Evolutionary conservation across 495 filamentous ascomycete genomes (phyloP).

Genomic region (Halenospora varia): DNA sequence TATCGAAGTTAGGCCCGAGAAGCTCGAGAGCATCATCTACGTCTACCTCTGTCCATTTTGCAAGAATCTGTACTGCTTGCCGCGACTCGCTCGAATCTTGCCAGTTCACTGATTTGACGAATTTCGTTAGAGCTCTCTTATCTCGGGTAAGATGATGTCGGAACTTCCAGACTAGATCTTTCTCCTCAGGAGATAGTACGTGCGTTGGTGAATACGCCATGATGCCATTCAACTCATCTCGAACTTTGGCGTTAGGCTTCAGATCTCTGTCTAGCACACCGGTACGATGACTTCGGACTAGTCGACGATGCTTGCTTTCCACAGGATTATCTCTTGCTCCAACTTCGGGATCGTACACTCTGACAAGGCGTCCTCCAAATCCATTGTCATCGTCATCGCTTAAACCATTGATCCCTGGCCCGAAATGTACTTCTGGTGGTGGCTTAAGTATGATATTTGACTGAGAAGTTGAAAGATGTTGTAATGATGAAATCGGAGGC

Average conservation of each 20-base stretch:
- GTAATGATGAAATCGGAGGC: conserved; percentile 69
- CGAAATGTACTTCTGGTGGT: conserved; percentile 76
- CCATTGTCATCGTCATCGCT: conserved; percentile 48
- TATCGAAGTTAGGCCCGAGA: conserved; percentile 87
- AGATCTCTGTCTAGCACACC: conserved; percentile 88
- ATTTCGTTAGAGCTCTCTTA: conserved; percentile 92
- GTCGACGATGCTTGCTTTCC: conserved; percentile 88
- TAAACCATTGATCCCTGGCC: conserved; percentile 69
- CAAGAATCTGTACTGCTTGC: conserved; percentile 83
- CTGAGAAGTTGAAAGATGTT: conserved; percentile 56
- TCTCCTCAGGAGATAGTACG: conserved; percentile 80
- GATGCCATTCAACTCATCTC: conserved; percentile 88
- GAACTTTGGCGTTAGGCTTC: conserved; percentile 93
- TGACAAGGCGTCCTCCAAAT: conserved; percentile 58
- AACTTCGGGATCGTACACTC: conserved; percentile 92
- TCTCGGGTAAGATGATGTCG: conserved; percentile 88
- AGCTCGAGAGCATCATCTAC: conserved; percentile 96
- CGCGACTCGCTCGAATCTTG: conserved; percentile 78
- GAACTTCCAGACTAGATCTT: conserved; percentile 96
- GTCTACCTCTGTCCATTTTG: conserved; percentile 96
- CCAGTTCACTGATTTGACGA: conserved; percentile 97
- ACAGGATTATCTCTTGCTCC: conserved; percentile 86
- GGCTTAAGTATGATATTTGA: conserved; percentile 69
- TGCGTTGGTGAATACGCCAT: conserved; percentile 92
- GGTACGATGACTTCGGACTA: conserved; percentile 90